Evolutionary conservation across 208 protist genomes (phyloP).

Genomic region (Trypanosoma vivax): DNA sequence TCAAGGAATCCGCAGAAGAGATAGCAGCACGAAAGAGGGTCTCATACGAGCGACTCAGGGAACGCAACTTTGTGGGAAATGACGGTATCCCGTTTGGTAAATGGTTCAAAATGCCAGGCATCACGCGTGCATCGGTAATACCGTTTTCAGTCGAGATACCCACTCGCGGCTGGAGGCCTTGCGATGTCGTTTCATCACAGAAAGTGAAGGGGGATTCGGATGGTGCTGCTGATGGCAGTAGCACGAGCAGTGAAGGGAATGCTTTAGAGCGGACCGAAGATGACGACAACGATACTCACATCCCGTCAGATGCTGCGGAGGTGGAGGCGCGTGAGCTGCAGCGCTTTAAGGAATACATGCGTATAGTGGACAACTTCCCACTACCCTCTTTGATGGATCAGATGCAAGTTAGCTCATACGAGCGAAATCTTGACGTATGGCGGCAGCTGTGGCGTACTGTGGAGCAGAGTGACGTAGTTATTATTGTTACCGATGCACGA

Average conservation of each 20-base stretch:
- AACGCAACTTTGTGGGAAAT: slow-evolving; percentile 42
- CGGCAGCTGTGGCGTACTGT: slow-evolving; percentile 96
- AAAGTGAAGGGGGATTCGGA: not conserved
- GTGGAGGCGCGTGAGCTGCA: slow-evolving; percentile 35
- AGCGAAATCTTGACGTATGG: slow-evolving; percentile 98
- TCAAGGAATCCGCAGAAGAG: slow-evolving; percentile 52
- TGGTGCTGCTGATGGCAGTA: slow-evolving; percentile 2
- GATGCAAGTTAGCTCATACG: slow-evolving; percentile 87
- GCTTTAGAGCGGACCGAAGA: no score
- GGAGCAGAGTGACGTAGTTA: slow-evolving; percentile 92
- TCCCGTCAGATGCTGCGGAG: not conserved
- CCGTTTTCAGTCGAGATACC: slow-evolving; percentile 72
- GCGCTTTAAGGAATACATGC: slow-evolving; percentile 46
- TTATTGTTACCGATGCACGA: slow-evolving; percentile 93
- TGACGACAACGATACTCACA: not conserved
- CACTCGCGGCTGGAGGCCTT: slow-evolving; percentile 53
- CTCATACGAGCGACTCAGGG: slow-evolving; percentile 41
- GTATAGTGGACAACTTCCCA: slow-evolving; percentile 39
- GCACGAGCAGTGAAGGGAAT: not conserved
- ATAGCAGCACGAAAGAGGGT: slow-evolving; percentile 46
- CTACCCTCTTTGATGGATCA: slow-evolving; percentile 15
- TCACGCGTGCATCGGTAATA: slow-evolving; percentile 21
- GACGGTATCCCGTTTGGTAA: slow-evolving; percentile 50
- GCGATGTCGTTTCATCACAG: not conserved
- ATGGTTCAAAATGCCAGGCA: slow-evolving; percentile 44